These are phyloP conservation scores for Zoysia matrella DNA, from an alignment of 202 grass and related monocot genomes.

Conservation along the genomic window DNA sequence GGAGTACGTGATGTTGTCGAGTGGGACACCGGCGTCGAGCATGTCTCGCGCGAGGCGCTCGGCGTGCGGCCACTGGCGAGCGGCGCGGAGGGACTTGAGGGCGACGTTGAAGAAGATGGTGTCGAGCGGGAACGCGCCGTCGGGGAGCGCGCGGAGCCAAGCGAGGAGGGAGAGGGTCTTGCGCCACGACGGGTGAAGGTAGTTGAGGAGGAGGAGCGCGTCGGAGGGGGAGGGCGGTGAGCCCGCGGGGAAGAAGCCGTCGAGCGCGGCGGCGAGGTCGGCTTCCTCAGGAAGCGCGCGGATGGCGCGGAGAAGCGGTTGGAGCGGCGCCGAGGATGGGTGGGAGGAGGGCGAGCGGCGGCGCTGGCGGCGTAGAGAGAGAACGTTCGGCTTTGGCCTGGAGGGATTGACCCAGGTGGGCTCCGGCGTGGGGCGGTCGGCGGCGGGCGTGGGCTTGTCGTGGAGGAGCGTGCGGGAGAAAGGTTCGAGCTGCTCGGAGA, in stretches of 20 bases:
- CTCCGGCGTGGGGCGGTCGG: conserved; percentile 21
- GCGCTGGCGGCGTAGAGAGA: conserved; percentile 74
- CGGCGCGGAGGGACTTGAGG: conserved; percentile 75
- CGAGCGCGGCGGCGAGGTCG: conserved; percentile 50
- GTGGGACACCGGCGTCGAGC: conserved; percentile 53
- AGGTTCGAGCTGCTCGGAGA: conserved; percentile 76
- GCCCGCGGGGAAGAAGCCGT: conserved; percentile 35
- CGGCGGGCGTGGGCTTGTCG: conserved; percentile 48
- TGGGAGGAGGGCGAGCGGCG: conserved; percentile 48
- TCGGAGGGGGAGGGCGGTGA: conserved; percentile 62
- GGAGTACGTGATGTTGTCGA: conserved; percentile 96
- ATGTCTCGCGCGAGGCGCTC: conserved; percentile 76
- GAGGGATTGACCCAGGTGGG: conserved; percentile 82
- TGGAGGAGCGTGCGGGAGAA: conserved; percentile 72
- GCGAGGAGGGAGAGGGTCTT: conserved; percentile 68
- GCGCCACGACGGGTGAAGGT: conserved; percentile 60
- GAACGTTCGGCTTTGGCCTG: conserved; percentile 71
- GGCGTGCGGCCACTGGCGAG: conserved; percentile 57
- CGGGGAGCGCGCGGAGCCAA: conserved; percentile 56
- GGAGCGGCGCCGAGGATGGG: conserved; percentile 40
- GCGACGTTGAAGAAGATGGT: conserved; percentile 88
- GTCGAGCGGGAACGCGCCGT: conserved; percentile 43
- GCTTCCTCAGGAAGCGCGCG: conserved; percentile 48
- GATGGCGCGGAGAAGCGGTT: conserved; percentile 59
- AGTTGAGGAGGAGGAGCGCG: conserved; percentile 77